phyloP scores from a whole-genome alignment of 2,329 filamentous ascomycete species.

The Colletotrichum aenigma region DNA sequence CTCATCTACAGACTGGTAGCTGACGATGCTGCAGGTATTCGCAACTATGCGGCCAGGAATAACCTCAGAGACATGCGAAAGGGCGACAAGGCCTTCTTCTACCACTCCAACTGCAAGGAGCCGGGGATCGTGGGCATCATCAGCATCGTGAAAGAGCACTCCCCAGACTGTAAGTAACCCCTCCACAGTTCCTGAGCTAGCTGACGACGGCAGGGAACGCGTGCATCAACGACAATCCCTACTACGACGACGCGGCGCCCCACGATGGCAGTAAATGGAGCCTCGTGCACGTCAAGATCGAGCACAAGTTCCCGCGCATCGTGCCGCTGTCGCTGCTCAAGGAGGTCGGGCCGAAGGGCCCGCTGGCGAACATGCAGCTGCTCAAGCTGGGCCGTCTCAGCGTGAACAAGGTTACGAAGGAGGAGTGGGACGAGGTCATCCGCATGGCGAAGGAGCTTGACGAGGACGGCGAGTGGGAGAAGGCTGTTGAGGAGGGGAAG shows the following conservation, averaged over 20 bases:
- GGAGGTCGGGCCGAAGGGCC: conserved; percentile 66
- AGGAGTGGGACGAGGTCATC: conserved; percentile 61
- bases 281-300: conserved; percentile 86
- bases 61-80: conserved; percentile 91
- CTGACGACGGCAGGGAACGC: conserved; percentile 17
- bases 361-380: conserved; percentile 75
- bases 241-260: conserved; percentile 81
- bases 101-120: conserved; percentile 91
- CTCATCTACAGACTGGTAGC: not conserved
- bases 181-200: not conserved
- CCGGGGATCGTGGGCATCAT: conserved; percentile 88
- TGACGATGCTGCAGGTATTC: not conserved
- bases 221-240: conserved; percentile 60
- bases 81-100: conserved; percentile 94
- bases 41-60: conserved; percentile 67
- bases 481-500: conserved; percentile 10
- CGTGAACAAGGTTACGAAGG: conserved; percentile 57
- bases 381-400: conserved; percentile 72
- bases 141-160: conserved; percentile 86
- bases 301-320: conserved; percentile 71
- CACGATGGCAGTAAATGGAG: conserved; percentile 70
- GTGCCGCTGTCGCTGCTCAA: conserved; percentile 73
- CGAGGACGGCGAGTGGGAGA: conserved; percentile 11
- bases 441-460: conserved; percentile 17
- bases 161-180: conserved; percentile 70